Base-by-base conservation (phyloP, 306 rosid species). In the Quercus wislizeni region DNA sequence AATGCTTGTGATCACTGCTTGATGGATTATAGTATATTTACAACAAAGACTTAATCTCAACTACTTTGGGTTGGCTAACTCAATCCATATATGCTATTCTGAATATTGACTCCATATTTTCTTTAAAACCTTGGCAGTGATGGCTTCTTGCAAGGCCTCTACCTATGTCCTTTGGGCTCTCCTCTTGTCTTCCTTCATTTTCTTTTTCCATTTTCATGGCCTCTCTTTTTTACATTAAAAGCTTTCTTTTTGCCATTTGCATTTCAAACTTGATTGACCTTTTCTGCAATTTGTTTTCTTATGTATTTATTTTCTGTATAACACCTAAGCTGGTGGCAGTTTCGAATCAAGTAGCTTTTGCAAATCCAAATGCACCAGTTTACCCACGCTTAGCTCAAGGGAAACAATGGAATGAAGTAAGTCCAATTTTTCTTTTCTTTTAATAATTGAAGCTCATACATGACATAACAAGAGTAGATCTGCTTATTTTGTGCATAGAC, bases 311-410 rank as follows among this genome's bases (percentile, higher is more conserved):
- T 70, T 57, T 74, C 10, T 57, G 54, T 81, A 25, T 74, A 55
- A 83, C 76, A 95, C 99, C 99, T 74, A 92, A 85, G 88, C 80
- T 95, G 76, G 90, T 95, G 78, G 89, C 92, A 17, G 82, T 91
- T 55, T 92, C 97, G 5, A 86, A 86, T 69, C 82, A 49, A 75
- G 86, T 92, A 74, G 77, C 90, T 71, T 95, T 95, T 73, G 43
- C 79, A 69, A 91, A 91, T 88, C 99, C 99, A 17, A 88, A 91
- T 57, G 94, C 97, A 79, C 99, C 99, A 4, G 89, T 90, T 70
- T 95, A 92, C 86, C 97, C 99, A 74, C 94, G 97, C 72, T 80
- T 92, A 79, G 99, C 99, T 61, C 99, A 86, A 84, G 99, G 97
- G 64, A 95, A 90, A 88, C 27, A 81, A 30, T 95, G 99, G 97